Base-by-base conservation (phyloP, 768 basidiomycete species). In the Rhizopogon vesiculosus region DNA sequence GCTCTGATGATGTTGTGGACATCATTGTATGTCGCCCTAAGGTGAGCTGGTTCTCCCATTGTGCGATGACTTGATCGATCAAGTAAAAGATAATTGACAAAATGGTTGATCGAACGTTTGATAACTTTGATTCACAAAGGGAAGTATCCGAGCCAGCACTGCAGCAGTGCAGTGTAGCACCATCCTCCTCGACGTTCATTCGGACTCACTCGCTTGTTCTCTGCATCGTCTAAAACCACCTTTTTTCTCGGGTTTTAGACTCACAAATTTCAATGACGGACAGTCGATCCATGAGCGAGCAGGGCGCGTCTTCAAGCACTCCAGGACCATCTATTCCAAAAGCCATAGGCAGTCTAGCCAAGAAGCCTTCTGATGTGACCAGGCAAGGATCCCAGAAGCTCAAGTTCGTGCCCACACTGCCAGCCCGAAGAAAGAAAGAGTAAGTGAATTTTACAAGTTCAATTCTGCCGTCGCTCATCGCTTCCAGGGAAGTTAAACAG, bases 1-100 rank as follows among this genome's bases (percentile, higher is more conserved):
- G 72, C 74, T 62, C 84, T 84, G 63, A 96, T 93, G 58, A 93
- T 78, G 61, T 91, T 91, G 78, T 97, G 94, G 53, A 96, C 85
- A 50, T 96, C 88, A 64, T 96, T 95, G 76, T 97, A 97, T 18
- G 92, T 95, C 54, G 86, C 77, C 54, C 76, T 84, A 68, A 81
- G 63, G 66, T 91, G 90, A 64, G 85, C 69, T 41, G 82, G 76
- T 65, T 75, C 74, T 43, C 19, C 57, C 69, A 77, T 73, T 45
- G 64, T 64, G 53, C 12, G 7, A 46, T 9, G 28, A 19, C 18
- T 10, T 29, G 25, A 38, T 39, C 18, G 40, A 51, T 18, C 25
- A 25, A 25, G 25, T 25, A 25, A 25, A 25, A 25, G 28, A 59
- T 50, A 33, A 9, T 33, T 33, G 31, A 33, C 31, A 33, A 25